phyloP scores from a whole-genome alignment of 1,284 basidiomycete genomes.

The Ceratobasidium theobromae region DNA sequence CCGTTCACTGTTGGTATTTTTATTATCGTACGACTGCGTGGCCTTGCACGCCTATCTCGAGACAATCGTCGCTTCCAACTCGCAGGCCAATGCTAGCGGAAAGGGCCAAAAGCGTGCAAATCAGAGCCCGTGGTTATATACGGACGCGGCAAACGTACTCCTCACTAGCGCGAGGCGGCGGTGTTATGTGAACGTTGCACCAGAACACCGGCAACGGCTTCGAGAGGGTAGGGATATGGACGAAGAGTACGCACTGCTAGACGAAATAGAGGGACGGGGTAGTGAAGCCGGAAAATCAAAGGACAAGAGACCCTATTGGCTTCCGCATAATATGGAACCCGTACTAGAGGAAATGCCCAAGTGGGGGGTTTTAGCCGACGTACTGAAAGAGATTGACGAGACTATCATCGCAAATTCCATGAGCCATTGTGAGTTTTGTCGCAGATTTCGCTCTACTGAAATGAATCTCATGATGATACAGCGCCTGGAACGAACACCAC shows the following conservation, averaged over 20 bases:
- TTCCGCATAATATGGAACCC: slow-evolving; percentile 80
- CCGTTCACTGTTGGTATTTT: slow-evolving; percentile 79
- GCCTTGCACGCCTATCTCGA: slow-evolving; percentile 93
- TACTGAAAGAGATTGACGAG: slow-evolving; percentile 90
- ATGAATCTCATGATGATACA: slow-evolving; percentile 43
- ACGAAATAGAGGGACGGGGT: slow-evolving; percentile 57
- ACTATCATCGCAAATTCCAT: slow-evolving; percentile 63
- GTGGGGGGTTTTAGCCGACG: slow-evolving; percentile 83
- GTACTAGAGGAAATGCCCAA: slow-evolving; percentile 94
- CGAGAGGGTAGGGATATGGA: slow-evolving; percentile 55
- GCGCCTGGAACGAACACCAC: slow-evolving; percentile 72
- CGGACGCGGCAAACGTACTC: slow-evolving; percentile 86
- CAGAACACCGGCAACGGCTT: slow-evolving; percentile 37
- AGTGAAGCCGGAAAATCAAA: background rate
- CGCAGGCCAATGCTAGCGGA: slow-evolving; percentile 51
- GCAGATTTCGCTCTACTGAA: background rate
- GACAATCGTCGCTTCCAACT: slow-evolving; percentile 79
- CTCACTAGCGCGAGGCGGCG: slow-evolving; percentile 80
- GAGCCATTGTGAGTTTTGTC: slow-evolving; percentile 37
- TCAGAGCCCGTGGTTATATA: slow-evolving; percentile 78
- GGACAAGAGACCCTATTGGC: slow-evolving; percentile 49
- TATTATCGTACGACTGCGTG: slow-evolving; percentile 89
- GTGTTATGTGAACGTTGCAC: slow-evolving; percentile 60
- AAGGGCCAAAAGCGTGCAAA: slow-evolving; percentile 59
- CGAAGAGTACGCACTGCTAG: slow-evolving; percentile 68